Base-by-base conservation (phyloP, 495 filamentous ascomycete species). In the Chlorociboria aeruginascens region DNA sequence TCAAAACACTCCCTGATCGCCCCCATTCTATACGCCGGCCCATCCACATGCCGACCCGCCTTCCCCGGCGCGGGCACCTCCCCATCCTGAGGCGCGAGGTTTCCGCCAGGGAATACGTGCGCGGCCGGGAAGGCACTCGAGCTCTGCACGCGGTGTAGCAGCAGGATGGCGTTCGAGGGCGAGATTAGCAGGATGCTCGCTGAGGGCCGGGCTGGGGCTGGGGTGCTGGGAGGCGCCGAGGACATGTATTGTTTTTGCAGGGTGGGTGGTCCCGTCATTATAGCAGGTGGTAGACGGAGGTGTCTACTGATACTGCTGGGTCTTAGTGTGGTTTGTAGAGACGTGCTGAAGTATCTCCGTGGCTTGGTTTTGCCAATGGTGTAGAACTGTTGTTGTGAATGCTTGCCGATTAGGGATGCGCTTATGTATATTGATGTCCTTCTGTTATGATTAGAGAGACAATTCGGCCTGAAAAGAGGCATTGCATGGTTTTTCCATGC, bases 51-150 rank as follows among this genome's bases (percentile, higher is more conserved):
- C 10, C 79, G 59, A n/a, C 61, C 61, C 0, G 57, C 51, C 32
- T 63, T 59, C 6, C 70, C 66, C 0, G 69, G 59, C 0, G 62
- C 57, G 6, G 78, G 77, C 28, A 79, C 69, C 0, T 64, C 51
- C 7, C 81, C 86, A 49, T 95, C 87, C 49, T 87, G 80, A 36
- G 77, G 74, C 0, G 65, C 44, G 7, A 93, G 67, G 52, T 92
- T 89, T 0, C 92, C 92, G n/a, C 92, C 92, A 0, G 92, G 92
- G 56, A 98, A 98, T 48, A 98, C 92, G 59, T 97, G 89, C 0
- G 89, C 90, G 0, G 85, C 90, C 11, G 92, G 76, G 52, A 96
- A 98, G 17, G 88, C 82, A 6, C 73, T 77, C 2, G 88, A 90
- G 0, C 79, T 84, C 41, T 80, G 70, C 10, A 95, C 86, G 44